Evolutionary conservation across 1,139 yeast species (phyloP).

Genomic region (Hyphopichia wangnamkhiaoensis): DNA sequence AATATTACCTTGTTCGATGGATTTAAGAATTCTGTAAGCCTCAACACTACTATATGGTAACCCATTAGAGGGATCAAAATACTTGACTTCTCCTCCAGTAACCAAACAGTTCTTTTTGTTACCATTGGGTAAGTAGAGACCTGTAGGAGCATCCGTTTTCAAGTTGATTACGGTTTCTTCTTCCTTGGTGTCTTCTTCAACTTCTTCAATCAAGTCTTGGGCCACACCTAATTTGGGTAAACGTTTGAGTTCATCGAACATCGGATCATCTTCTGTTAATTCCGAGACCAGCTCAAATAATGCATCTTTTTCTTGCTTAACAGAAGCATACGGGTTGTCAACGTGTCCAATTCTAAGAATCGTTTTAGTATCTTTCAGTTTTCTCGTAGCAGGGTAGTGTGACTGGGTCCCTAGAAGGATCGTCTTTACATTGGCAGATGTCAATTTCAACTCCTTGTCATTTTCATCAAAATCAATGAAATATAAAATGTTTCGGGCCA

Average conservation of each 20-base stretch:
- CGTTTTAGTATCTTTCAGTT: conserved; percentile 57
- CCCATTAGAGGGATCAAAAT: conserved; percentile 85
- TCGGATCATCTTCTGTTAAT: conserved; percentile 37
- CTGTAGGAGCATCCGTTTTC: conserved; percentile 71
- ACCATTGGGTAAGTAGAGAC: conserved; percentile 71
- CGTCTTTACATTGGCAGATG: conserved; percentile 33
- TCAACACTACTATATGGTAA: conserved; percentile 84
- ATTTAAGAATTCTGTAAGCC: conserved; percentile 69
- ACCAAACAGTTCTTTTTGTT: conserved; percentile 70
- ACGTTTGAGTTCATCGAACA: conserved; percentile 53
- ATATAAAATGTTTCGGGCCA: conserved; percentile 50
- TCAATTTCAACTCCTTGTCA: conserved; percentile 21
- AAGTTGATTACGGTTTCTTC: conserved; percentile 50
- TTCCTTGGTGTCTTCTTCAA: conserved; percentile 39
- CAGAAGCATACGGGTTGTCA: conserved; percentile 42
- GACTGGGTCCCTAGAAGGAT: conserved; percentile 65
- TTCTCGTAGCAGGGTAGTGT: conserved; percentile 48
- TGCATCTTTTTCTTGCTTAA: conserved; percentile 38
- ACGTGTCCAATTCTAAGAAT: conserved; percentile 49
- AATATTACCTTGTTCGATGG: conserved; percentile 62
- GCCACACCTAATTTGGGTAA: conserved; percentile 69
- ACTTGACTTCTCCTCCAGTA: conserved; percentile 77
- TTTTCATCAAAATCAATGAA: conserved; percentile 48
- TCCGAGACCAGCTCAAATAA: conserved; percentile 35
- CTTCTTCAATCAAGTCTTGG: conserved; percentile 48